These are phyloP conservation scores for Penicillium sp. DNA, from an alignment of 2,329 filamentous ascomycete genomes.

Conservation along the genomic window DNA sequence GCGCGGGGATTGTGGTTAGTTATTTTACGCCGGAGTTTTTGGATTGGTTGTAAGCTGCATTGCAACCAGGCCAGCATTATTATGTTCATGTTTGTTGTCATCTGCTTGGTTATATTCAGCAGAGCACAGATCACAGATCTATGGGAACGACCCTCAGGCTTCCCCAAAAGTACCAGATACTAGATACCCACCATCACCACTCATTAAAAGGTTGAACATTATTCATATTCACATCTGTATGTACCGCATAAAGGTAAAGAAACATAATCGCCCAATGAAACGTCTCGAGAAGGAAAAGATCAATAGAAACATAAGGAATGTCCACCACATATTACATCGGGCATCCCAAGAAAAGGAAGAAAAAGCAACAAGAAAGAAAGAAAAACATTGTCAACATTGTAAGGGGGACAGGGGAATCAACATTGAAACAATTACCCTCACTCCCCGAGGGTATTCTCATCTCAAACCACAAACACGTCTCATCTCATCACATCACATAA, in stretches of 20 bases:
- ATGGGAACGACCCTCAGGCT: no score
- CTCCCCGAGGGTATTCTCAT: not conserved
- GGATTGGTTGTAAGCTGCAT: conserved; percentile 57
- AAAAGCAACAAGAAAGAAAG: not conserved
- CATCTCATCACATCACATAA: no score
- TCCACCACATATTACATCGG: no score
- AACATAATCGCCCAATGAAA: not conserved
- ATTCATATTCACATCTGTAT: conserved; percentile 5
- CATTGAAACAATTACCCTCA: not conserved
- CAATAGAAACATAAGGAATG: not conserved
- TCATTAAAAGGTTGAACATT: not conserved
- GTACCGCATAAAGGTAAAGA: not conserved
- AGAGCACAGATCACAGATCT: no score
- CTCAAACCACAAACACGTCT: not conserved
- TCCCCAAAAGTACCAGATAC: no score
- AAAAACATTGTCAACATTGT: not conserved
- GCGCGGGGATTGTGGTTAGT: conserved; percentile 88
- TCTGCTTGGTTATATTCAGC: no score
- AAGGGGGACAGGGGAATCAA: not conserved
- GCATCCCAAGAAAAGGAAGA: not conserved
- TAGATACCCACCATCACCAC: not conserved
- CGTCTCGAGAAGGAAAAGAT: not conserved
- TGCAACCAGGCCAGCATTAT: no score
- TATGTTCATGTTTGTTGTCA: no score
- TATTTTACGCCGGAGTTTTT: conserved; percentile 87